Evolutionary conservation across 1,139 yeast species (phyloP).

Genomic region (Saccharomycopsis phalli): DNA sequence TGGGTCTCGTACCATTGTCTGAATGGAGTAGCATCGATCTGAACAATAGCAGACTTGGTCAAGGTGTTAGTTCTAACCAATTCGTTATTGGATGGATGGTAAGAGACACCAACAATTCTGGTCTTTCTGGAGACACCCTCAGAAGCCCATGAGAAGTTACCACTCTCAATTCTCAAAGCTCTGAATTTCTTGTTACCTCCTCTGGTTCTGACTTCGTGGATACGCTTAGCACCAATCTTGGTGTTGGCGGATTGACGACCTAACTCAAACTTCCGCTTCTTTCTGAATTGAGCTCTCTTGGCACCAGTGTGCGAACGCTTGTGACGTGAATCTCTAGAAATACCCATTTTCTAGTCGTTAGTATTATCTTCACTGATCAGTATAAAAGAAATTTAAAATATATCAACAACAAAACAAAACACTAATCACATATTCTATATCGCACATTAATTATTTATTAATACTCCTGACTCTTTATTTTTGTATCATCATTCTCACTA

Average conservation of each 20-base stretch:
- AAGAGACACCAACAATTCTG: constrained; percentile 95
- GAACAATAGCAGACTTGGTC: constrained; percentile 98
- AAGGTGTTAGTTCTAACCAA: constrained; percentile 99
- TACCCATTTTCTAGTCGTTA: constrained; percentile 67
- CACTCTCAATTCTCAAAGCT: constrained; percentile 98
- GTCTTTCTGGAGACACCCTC: constrained; percentile 98
- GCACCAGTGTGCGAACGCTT: constrained; percentile 99
- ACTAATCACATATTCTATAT: neutral
- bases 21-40: constrained; percentile 99
- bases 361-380: constrained; percentile 1
- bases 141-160: constrained; percentile 99
- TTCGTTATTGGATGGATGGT: constrained; percentile 99
- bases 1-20: constrained; percentile 99
- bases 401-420: too few species aligned
- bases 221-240: constrained; percentile 98
- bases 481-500: too few species aligned
- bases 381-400: neutral
- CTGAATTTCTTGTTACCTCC: constrained; percentile 99
- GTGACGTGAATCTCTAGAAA: constrained; percentile 99
- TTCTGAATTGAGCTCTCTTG: constrained; percentile 99
- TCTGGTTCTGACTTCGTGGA: constrained; percentile 98
- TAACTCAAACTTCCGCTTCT: constrained; percentile 99
- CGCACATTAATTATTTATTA: too few species aligned
- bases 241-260: constrained; percentile 99
- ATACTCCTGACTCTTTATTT: too few species aligned